Conservation (phyloP, 2,329 filamentous ascomycete genomes). For the Colletotrichum simmondsii region DNA sequence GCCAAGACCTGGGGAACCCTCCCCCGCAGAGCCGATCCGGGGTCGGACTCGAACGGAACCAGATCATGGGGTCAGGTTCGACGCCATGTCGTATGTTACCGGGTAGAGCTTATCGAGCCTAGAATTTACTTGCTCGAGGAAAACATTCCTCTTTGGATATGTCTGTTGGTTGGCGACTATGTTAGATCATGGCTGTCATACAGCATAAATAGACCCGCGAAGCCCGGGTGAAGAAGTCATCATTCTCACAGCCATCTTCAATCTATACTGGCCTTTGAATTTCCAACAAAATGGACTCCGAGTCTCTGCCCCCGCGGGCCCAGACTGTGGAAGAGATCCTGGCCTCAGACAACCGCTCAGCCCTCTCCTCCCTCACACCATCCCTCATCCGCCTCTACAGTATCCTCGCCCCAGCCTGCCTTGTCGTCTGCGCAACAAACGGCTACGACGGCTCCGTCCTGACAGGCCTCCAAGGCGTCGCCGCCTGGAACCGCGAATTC, state of each 20-base stretch:
- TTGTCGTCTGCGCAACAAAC: background rate
- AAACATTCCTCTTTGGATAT: background rate
- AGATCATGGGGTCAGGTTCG: background rate
- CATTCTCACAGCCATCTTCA: background rate
- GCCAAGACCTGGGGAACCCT: background rate
- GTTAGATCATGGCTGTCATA: background rate
- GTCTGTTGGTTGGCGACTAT: background rate
- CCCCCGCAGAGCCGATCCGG: background rate
- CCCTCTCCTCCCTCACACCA: background rate
- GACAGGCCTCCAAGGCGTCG: background rate
- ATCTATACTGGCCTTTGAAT: background rate
- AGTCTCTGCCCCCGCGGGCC: background rate
- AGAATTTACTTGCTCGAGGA: background rate
- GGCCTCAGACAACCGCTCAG: background rate
- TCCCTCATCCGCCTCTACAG: constrained; percentile 24
- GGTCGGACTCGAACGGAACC: background rate
- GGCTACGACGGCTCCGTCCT: background rate
- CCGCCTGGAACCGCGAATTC: background rate
- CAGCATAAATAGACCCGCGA: background rate
- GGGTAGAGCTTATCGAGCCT: background rate
- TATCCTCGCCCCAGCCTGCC: background rate
- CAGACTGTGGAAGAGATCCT: background rate
- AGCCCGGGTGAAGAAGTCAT: background rate
- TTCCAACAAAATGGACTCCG: background rate
- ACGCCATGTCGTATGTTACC: background rate